Percentiles rank a stretch among this genome's conserved stretches.
These are phyloP conservation scores for Pleurotus sapidus DNA, from an alignment of 768 basidiomycete genomes.

Conservation along the genomic window DNA sequence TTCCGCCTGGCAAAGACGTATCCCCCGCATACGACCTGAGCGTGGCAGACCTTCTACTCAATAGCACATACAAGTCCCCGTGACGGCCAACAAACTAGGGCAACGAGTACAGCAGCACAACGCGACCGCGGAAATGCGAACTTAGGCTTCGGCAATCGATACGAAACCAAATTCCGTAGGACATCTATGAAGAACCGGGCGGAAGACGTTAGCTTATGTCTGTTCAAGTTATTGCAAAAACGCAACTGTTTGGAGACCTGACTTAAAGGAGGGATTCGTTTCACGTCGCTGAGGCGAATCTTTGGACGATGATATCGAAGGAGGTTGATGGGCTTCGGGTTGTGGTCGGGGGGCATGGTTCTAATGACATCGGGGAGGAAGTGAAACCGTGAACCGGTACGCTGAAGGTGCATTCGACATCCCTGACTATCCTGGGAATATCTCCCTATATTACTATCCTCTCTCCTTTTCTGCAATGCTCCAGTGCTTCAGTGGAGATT, in stretches of 20 bases:
- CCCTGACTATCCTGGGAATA: too few relatives aligned
- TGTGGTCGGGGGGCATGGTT: slow-evolving; percentile 9
- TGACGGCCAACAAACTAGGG: slow-evolving; percentile 80
- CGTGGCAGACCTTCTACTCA: slow-evolving; percentile 73
- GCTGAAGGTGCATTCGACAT: too few relatives aligned
- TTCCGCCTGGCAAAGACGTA: slow-evolving; percentile 87
- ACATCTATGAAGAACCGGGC: slow-evolving; percentile 37
- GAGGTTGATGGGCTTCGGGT: slow-evolving; percentile 29
- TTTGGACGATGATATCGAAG: slow-evolving; percentile 48
- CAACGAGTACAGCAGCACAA: slow-evolving; percentile 77
- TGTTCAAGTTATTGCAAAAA: neutral
- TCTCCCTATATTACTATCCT: too few relatives aligned
- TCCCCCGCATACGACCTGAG: slow-evolving; percentile 82
- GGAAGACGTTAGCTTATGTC: neutral
- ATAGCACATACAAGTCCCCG: slow-evolving; percentile 82
- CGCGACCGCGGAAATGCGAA: slow-evolving; percentile 52
- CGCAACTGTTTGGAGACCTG: slow-evolving; percentile 48
- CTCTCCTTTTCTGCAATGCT: too few relatives aligned
- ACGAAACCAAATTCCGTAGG: slow-evolving; percentile 49
- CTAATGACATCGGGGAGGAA: neutral
- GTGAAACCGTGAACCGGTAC: too few relatives aligned
- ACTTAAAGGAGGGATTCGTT: slow-evolving; percentile 42
- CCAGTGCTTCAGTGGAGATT: too few relatives aligned
- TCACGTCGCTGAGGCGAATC: slow-evolving; percentile 33
- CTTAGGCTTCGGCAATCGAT: slow-evolving; percentile 38